phyloP scores from a whole-genome alignment of 2,329 filamentous ascomycete species.

The Tolypocladium endophyticum region DNA sequence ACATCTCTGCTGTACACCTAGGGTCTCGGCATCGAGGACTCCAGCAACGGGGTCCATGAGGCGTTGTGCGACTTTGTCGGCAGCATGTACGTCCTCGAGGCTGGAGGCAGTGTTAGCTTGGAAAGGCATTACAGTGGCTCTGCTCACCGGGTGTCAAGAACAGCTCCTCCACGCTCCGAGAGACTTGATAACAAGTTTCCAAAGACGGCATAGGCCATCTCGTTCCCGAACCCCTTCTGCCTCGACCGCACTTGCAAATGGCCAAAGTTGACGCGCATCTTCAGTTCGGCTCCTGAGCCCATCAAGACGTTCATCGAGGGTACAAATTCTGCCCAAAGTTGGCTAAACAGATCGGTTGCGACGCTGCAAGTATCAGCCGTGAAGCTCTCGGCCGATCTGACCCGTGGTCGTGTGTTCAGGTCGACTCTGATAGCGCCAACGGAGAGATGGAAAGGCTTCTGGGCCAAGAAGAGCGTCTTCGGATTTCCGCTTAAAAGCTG shows the following conservation, averaged over 20 bases:
- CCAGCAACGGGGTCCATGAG: slow-evolving; percentile 1
- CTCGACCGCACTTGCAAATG: slow-evolving; percentile 14
- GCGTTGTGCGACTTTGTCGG: slow-evolving; percentile 3
- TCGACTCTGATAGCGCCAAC: slow-evolving; percentile 11
- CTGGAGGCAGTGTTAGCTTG: slow-evolving; percentile 3
- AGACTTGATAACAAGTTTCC: slow-evolving; percentile 14
- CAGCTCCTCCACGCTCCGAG: slow-evolving; percentile 17
- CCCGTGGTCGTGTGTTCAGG: slow-evolving; percentile 12
- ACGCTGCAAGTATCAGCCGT: neutral
- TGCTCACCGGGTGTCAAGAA: slow-evolving; percentile 15
- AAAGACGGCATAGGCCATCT: slow-evolving; percentile 14
- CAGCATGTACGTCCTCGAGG: slow-evolving; percentile 1
- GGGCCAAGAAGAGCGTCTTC: slow-evolving; percentile 15
- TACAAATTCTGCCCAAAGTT: slow-evolving; percentile 10
- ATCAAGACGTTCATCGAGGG: slow-evolving; percentile 13
- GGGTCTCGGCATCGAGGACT: slow-evolving; percentile 5
- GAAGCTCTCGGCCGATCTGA: neutral
- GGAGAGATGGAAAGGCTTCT: slow-evolving; percentile 10
- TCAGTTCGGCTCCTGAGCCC: slow-evolving; percentile 13
- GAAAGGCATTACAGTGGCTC: neutral
- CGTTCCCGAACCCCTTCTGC: slow-evolving; percentile 12
- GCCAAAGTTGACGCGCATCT: slow-evolving; percentile 23
- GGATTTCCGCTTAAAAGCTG: slow-evolving; percentile 14
- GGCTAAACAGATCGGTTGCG: slow-evolving; percentile 4
- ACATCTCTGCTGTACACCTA: slow-evolving; percentile 7